phyloP scores from a whole-genome alignment of 2,329 filamentous ascomycete species.

The Fusarium abutilonis region DNA sequence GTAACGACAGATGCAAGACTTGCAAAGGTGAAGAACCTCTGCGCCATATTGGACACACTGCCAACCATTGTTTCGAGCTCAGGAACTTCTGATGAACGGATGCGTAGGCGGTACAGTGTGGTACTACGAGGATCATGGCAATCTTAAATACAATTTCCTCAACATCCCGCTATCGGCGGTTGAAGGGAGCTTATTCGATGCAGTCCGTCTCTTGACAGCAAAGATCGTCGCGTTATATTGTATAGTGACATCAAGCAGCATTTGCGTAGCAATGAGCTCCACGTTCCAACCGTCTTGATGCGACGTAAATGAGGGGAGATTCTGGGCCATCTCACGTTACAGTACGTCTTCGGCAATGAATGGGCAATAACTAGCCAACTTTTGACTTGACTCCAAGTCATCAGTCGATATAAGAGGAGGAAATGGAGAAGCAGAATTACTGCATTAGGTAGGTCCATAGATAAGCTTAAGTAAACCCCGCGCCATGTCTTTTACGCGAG shows the following conservation, averaged over 20 bases:
- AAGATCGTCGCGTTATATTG: not conserved
- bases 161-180: not conserved
- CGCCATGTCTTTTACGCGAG: not conserved
- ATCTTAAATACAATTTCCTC: not conserved
- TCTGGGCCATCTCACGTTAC: slow-evolving; percentile 12
- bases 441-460: not conserved
- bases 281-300: not conserved
- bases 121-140: rapidly evolving
- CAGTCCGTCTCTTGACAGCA: rapidly evolving
- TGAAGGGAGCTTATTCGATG: slow-evolving; percentile 6
- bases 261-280: not conserved
- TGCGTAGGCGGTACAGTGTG: too few relatives aligned
- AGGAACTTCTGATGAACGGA: rapidly evolving
- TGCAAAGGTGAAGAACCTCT: rapidly evolving
- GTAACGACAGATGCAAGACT: not conserved
- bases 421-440: not conserved
- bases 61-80: not conserved
- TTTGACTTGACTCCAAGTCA: not conserved
- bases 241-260: not conserved
- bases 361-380: too few relatives aligned
- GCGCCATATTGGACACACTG: not conserved
- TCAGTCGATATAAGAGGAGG: not conserved
- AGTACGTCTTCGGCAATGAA: not conserved
- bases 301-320: slow-evolving; percentile 8
- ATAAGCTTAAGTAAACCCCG: not conserved